Evolutionary conservation across 2,329 filamentous ascomycete genomes (phyloP), one percentile per base, ranked within the genome.

Genomic region (Neofusicoccum cordaticola): DNA sequence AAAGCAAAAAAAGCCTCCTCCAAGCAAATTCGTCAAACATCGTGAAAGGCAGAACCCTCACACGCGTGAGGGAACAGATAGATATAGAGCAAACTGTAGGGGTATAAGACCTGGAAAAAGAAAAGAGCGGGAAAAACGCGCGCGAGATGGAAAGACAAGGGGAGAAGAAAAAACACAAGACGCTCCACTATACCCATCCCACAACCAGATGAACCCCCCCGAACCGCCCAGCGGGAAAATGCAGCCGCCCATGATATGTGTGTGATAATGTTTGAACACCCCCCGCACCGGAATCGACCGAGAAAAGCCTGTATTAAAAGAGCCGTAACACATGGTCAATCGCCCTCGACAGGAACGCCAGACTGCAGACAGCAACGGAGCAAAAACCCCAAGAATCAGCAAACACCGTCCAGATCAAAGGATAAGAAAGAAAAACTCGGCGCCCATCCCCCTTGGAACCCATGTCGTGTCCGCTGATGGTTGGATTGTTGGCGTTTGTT

Each of bases 311-410:
- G 39, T 9, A 60, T 60, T 42, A 60, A 39, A 47, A 60, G n/a
- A 60, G 42, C 12, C 56, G 56, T 35, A 60, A 45, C 31, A 60
- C 56, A 35, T 60, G 56, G 17, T 60, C 56, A 60, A 60, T 47
- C 31, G 56, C 56, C 17, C 17, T 60, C 42, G 56, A 60, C 39
- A 60, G 35, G 22, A 47, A 60, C 41, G 56, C 56, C 56, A 60
- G 15, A 60, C 56, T 60, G 56, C 42, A 60, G 47, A 13, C n/a
- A 42, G 27, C 19, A 37, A 34, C 27, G 41, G 56, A 60, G 56
- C 42, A 60, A 45, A 35, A 22, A 19, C 39, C 56, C 56, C 41
- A 60, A 34, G 27, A 47, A 60, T 60, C 56, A 60, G 56, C 56
- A 47, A 47, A 60, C n/a, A 35, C 27, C 56, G 34, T 35, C 31